Percentiles rank a stretch among this genome's conserved stretches.
These are phyloP conservation scores for Aspergillus chevalieri DNA, from an alignment of 2,329 filamentous ascomycete genomes.

Conservation along the genomic window DNA sequence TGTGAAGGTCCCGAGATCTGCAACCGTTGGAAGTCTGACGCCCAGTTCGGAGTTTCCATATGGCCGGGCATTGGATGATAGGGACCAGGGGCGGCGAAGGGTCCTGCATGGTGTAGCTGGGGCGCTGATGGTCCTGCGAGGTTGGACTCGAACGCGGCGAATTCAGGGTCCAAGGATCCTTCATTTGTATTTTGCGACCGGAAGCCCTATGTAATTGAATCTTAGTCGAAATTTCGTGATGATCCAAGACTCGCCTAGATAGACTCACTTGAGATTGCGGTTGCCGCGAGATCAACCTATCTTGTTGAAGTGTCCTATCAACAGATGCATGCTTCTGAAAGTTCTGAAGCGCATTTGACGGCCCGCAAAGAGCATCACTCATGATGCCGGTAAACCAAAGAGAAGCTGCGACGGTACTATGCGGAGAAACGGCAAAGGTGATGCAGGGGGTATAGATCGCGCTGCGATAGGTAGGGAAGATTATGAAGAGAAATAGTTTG, in stretches of 20 bases:
- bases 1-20: conserved; percentile 34
- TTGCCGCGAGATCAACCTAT: conserved; percentile 54
- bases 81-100: conserved; percentile 19
- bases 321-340: conserved; percentile 64
- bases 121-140: conserved; percentile 27
- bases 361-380: conserved; percentile 65
- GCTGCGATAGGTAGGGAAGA: background rate
- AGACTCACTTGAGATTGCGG: conserved; percentile 49
- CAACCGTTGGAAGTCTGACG: conserved; percentile 42
- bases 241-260: background rate
- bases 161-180: conserved; percentile 58
- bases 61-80: conserved; percentile 20
- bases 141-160: conserved; percentile 59
- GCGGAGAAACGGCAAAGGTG: background rate
- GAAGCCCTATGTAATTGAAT: conserved; percentile 48
- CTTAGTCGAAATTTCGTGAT: conserved; percentile 7
- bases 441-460: background rate
- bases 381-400: conserved; percentile 37
- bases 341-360: conserved; percentile 68
- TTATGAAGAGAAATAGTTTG: background rate
- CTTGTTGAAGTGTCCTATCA: conserved; percentile 67
- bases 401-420: background rate
- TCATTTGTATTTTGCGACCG: conserved; percentile 52
- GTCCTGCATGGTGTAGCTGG: conserved; percentile 31
- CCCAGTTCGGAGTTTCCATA: conserved; percentile 32